phyloP scores from a whole-genome alignment of 2,329 filamentous ascomycete genomes.

The Fusarium pseudoanthophilum region DNA sequence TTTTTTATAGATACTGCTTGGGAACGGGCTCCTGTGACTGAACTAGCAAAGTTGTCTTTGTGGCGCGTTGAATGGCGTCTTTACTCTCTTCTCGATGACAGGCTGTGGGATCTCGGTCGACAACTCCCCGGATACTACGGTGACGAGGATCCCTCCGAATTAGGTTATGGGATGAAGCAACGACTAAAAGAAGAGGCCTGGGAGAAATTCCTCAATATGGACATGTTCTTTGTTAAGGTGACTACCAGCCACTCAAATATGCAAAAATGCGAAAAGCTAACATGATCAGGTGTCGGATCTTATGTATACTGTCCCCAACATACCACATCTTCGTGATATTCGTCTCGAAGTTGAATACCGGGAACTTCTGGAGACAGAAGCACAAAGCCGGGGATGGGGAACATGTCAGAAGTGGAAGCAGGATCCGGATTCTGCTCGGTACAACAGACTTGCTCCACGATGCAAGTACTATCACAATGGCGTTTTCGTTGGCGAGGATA shows the following conservation, averaged over 20 bases:
- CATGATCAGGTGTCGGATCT: constrained; percentile 66
- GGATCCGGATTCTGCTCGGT: constrained; percentile 65
- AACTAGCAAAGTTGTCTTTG: constrained; percentile 66
- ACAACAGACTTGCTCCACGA: constrained; percentile 64
- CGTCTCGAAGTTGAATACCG: constrained; percentile 68
- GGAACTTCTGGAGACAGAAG: constrained; percentile 65
- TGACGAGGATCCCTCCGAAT: constrained; percentile 54
- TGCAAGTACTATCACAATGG: constrained; percentile 70
- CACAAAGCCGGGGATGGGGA: constrained; percentile 55
- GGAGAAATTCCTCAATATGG: constrained; percentile 65
- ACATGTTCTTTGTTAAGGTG: constrained; percentile 77
- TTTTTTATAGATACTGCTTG: constrained; percentile 65
- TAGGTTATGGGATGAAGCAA: constrained; percentile 58
- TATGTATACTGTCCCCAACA: constrained; percentile 66
- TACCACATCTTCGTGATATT: constrained; percentile 67
- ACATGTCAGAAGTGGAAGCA: constrained; percentile 66
- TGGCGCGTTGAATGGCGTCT: constrained; percentile 68
- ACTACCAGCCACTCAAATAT: constrained; percentile 52
- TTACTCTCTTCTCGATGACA: constrained; percentile 64
- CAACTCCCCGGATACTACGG: constrained; percentile 65
- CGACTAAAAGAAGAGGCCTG: constrained; percentile 61
- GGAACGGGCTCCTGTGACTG: constrained; percentile 64
- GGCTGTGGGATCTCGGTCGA: constrained; percentile 63
- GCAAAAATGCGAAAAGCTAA: constrained; percentile 14
- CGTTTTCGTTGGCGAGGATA: constrained; percentile 61